phyloP scores from a whole-genome alignment of 176 grass and related monocot genomes.

The Canna indica region DNA sequence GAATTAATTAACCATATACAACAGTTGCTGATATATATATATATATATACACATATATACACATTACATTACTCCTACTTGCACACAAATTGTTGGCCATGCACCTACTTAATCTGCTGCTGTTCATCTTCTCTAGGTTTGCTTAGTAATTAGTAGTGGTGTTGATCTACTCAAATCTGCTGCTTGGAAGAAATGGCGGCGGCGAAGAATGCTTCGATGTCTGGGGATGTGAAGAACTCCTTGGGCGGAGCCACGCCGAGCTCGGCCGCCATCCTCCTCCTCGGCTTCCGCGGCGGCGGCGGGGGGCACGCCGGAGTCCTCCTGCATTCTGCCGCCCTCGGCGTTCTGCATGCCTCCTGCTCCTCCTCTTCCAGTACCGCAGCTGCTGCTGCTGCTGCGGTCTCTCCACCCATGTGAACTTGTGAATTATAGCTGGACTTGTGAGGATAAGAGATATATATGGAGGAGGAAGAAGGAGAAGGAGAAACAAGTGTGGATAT shows the following conservation, averaged over 20 bases:
- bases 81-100: too few relatives aligned
- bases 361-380: not conserved
- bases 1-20: too few relatives aligned
- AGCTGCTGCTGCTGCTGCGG: not conserved
- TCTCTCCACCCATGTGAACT: not conserved
- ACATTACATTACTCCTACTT: too few relatives aligned
- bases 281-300: not conserved
- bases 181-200: not conserved
- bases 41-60: too few relatives aligned
- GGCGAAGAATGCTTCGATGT: constrained; percentile 5
- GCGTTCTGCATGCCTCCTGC: not conserved
- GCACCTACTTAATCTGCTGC: too few relatives aligned
- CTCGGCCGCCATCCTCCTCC: not conserved
- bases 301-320: not conserved
- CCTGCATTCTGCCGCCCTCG: not conserved
- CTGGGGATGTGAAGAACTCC: constrained; percentile 1
- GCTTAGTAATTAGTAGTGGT: too few relatives aligned
- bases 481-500: too few relatives aligned
- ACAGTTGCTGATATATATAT: too few relatives aligned
- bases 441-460: too few relatives aligned
- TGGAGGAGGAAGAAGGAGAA: not conserved
- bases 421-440: too few relatives aligned
- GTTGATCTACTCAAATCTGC: too few relatives aligned
- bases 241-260: not conserved
- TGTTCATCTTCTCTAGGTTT: too few relatives aligned